phyloP scores from a whole-genome alignment of 805 yeast species.

The Naumovozyma castellii region DNA sequence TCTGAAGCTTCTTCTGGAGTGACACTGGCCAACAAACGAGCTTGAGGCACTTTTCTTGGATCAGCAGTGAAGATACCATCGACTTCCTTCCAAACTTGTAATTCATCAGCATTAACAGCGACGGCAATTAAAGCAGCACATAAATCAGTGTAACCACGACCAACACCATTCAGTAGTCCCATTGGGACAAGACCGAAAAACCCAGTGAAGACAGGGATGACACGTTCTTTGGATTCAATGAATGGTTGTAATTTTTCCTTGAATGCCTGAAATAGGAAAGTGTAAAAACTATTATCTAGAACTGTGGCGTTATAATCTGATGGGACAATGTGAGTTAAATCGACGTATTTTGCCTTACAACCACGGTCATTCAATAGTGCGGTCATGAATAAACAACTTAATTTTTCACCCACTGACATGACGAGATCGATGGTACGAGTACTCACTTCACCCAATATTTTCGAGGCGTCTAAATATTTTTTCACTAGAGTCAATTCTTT shows the following conservation, averaged over 20 bases:
- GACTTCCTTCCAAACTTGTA: conserved; percentile 98
- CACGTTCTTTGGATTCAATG: conserved; percentile 27
- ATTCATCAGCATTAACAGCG: conserved; percentile 82
- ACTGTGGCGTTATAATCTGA: conserved; percentile 44
- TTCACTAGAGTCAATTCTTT: conserved; percentile 59
- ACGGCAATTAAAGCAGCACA: conserved; percentile 97
- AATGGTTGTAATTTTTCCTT: conserved; percentile 40
- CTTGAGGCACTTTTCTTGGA: conserved; percentile 88
- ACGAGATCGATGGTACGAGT: conserved; percentile 81
- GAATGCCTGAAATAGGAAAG: conserved; percentile 42
- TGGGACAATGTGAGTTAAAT: conserved; percentile 65
- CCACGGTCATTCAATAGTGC: conserved; percentile 77
- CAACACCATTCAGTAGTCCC: conserved; percentile 84
- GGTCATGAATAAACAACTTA: conserved; percentile 83
- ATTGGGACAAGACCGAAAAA: conserved; percentile 96
- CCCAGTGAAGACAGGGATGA: conserved; percentile 89
- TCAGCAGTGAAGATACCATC: conserved; percentile 99
- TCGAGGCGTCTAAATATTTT: conserved; percentile 74
- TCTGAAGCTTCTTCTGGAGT: conserved; percentile 99
- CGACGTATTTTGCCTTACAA: conserved; percentile 68
- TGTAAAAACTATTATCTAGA: conserved; percentile 59
- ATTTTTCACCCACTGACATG: conserved; percentile 89
- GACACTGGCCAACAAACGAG: conserved; percentile 73
- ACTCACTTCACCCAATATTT: conserved; percentile 84
- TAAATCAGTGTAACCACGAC: conserved; percentile 94